Evolutionary conservation across 225 moss, liverwort and hornwort species (phyloP).

Genomic region (Sphagnum tenellum): DNA sequence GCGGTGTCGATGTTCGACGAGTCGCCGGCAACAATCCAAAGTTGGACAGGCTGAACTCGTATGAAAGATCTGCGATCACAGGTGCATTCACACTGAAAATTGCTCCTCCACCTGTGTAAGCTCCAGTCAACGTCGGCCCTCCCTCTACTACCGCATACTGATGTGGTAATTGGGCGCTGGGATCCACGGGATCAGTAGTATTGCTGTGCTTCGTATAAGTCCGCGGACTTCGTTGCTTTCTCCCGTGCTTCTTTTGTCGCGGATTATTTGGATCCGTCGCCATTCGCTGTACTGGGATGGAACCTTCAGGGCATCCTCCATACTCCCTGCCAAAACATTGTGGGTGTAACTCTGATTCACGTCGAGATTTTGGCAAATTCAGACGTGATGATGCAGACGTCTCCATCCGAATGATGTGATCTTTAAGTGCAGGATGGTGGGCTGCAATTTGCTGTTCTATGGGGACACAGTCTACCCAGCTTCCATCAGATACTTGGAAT

Average conservation of each 20-base stretch:
- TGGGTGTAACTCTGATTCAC: neutral
- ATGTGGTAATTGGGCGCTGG: neutral
- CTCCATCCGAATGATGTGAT: conserved; percentile 3
- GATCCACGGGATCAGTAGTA: neutral
- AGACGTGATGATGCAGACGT: neutral
- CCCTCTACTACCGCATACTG: neutral
- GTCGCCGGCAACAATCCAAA: neutral
- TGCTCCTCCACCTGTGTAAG: neutral
- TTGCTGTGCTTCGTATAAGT: no score
- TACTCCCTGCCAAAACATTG: conserved; percentile 7
- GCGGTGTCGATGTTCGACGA: neutral
- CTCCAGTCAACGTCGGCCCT: no score
- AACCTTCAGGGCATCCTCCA: conserved; percentile 6
- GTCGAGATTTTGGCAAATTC: no score
- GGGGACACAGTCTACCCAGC: conserved; percentile 11
- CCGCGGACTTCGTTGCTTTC: conserved; percentile 2
- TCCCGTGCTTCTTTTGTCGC: neutral
- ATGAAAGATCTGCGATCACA: neutral
- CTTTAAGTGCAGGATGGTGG: conserved; percentile 5
- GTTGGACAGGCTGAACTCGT: neutral
- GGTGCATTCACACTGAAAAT: conserved; percentile 1
- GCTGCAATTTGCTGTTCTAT: conserved; percentile 9
- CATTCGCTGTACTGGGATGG: conserved; percentile 7
- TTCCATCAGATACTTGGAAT: conserved; percentile 8
- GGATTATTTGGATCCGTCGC: neutral